Percentiles rank a stretch among this genome's conserved stretches.
These are phyloP conservation scores for Dillenia turbinata DNA, from an alignment of 164 flowering plant species.

Conservation along the genomic window DNA sequence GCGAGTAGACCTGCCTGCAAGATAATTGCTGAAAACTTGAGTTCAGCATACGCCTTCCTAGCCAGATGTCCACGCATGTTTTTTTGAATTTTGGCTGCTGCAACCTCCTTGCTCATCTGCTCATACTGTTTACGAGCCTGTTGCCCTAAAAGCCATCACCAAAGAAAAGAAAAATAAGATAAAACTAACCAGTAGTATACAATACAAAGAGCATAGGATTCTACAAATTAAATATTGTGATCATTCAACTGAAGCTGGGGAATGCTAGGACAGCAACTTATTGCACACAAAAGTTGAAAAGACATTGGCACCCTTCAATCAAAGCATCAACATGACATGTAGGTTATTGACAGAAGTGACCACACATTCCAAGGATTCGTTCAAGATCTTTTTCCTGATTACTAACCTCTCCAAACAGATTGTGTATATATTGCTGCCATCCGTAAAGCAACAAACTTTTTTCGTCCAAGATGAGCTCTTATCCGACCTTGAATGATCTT, in stretches of 20 bases:
- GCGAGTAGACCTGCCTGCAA: constrained; percentile 69
- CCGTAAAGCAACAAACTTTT: constrained; percentile 43
- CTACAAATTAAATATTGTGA: no score
- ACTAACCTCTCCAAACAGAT: constrained; percentile 68
- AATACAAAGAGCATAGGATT: no score
- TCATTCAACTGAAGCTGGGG: no score
- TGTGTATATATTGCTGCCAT: constrained; percentile 55
- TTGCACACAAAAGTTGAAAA: no score
- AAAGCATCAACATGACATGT: no score
- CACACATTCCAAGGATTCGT: no score
- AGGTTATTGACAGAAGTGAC: no score
- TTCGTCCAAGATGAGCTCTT: constrained; percentile 53
- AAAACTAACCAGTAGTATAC: neutral
- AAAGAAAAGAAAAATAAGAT: neutral
- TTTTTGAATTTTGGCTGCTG: constrained; percentile 74
- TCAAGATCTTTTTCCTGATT: no score
- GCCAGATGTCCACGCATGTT: constrained; percentile 40
- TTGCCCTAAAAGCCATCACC: constrained; percentile 37
- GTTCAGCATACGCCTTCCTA: constrained; percentile 33
- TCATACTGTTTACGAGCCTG: constrained; percentile 53
- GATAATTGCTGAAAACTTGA: constrained; percentile 38
- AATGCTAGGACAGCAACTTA: no score
- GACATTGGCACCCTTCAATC: no score
- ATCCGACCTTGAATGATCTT: constrained; percentile 52
- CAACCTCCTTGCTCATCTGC: constrained; percentile 44